These are phyloP conservation scores for Tetraselmis chui DNA, from an alignment of 139 green algal species.

Conservation along the genomic window DNA sequence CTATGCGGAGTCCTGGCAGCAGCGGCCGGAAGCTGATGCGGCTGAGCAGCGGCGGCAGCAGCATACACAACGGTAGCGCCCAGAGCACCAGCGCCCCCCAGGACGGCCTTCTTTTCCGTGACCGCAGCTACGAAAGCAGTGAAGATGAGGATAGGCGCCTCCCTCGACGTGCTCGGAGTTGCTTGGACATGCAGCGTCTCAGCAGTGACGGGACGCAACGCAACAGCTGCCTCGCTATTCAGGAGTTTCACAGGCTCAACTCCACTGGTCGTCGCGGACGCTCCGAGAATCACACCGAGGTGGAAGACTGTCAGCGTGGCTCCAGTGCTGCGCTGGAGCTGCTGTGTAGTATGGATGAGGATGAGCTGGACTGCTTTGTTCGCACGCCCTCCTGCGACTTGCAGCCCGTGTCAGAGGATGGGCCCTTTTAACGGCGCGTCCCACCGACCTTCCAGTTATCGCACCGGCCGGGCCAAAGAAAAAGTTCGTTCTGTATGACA, in stretches of 20 bases:
- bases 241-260: neutral
- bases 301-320: neutral
- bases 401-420: neutral
- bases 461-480: too few relatives aligned
- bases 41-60: neutral
- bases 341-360: neutral
- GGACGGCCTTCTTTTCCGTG: neutral
- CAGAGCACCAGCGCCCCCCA: neutral
- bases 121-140: too few relatives aligned
- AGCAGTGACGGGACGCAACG: neutral
- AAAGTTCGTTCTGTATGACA: too few relatives aligned
- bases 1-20: too few relatives aligned
- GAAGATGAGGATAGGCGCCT: too few relatives aligned
- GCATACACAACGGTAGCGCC: neutral
- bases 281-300: neutral
- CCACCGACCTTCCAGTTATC: too few relatives aligned
- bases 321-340: neutral
- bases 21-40: neutral
- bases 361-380: neutral
- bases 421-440: too few relatives aligned
- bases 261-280: too few relatives aligned
- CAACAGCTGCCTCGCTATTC: neutral
- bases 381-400: neutral
- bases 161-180: neutral
- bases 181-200: neutral